Percentiles rank a stretch among this genome's conserved stretches.
These are phyloP conservation scores for Hypoxylon perforatum DNA, from an alignment of 495 filamentous ascomycete species.

Conservation along the genomic window DNA sequence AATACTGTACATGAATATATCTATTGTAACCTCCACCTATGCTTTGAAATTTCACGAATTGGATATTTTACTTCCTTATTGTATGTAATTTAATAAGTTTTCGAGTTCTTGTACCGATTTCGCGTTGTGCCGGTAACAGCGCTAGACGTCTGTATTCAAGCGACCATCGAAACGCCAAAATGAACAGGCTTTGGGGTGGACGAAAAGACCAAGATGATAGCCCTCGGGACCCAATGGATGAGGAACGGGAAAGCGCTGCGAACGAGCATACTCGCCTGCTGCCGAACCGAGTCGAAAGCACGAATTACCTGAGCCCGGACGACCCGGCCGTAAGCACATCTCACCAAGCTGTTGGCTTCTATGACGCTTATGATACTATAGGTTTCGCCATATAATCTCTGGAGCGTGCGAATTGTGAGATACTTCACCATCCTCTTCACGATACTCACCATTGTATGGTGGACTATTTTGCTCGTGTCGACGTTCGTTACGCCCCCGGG, in stretches of 20 bases:
- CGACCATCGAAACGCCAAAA: slow-evolving; percentile 49
- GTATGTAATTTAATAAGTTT: neutral
- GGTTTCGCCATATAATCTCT: slow-evolving; percentile 96
- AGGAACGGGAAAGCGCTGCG: slow-evolving; percentile 45
- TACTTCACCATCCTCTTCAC: slow-evolving; percentile 79
- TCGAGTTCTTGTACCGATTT: neutral
- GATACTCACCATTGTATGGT: slow-evolving; percentile 83
- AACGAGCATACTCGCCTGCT: slow-evolving; percentile 83
- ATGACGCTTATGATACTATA: slow-evolving; percentile 45
- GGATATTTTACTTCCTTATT: neutral
- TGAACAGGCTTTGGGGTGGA: slow-evolving; percentile 50
- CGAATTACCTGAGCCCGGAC: slow-evolving; percentile 85
- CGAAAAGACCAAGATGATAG: slow-evolving; percentile 46
- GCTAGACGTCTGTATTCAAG: neutral
- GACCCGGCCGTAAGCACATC: slow-evolving; percentile 80
- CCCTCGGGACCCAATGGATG: slow-evolving; percentile 28
- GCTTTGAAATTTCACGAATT: neutral
- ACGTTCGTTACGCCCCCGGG: slow-evolving; percentile 89
- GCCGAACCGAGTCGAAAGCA: slow-evolving; percentile 63
- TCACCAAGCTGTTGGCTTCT: neutral
- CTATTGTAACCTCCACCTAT: neutral
- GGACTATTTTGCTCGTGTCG: slow-evolving; percentile 85
- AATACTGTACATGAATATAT: neutral
- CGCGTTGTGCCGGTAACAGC: neutral
- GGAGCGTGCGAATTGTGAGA: slow-evolving; percentile 82